These are phyloP conservation scores for Extremus antarcticus DNA, from an alignment of 495 filamentous ascomycete genomes.

Conservation along the genomic window DNA sequence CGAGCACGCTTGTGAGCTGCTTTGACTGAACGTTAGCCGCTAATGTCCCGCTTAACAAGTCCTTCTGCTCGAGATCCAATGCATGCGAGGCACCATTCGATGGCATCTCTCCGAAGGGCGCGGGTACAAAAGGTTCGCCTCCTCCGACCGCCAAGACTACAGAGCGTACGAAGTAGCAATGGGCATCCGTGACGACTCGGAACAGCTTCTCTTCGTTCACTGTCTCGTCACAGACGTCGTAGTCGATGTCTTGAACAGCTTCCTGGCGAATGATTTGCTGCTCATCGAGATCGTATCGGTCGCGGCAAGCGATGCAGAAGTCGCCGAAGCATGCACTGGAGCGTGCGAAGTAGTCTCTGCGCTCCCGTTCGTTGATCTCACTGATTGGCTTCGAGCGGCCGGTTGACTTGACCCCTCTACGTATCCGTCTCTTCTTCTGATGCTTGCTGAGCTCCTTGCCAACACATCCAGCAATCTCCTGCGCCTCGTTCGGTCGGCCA, in stretches of 20 bases:
- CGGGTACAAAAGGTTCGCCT: not conserved
- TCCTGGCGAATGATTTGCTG: constrained; percentile 38
- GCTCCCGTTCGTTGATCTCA: constrained; percentile 52
- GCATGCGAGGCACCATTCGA: not conserved
- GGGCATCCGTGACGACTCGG: constrained; percentile 39
- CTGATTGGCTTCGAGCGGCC: constrained; percentile 19
- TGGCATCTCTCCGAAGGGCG: not conserved
- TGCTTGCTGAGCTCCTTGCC: constrained; percentile 56
- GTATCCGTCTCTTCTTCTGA: constrained; percentile 46
- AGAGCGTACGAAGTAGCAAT: constrained; percentile 35
- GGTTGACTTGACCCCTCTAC: not conserved
- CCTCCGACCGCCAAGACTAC: constrained; percentile 31
- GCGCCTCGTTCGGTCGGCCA: constrained; percentile 40
- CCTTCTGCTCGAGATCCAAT: not conserved
- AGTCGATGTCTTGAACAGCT: constrained; percentile 43
- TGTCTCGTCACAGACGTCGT: constrained; percentile 28
- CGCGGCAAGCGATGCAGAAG: constrained; percentile 43
- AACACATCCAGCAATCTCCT: constrained; percentile 49
- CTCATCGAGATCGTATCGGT: constrained; percentile 38
- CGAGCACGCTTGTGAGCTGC: constrained; percentile 41
- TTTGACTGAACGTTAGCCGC: not conserved
- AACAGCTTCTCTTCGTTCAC: constrained; percentile 40
- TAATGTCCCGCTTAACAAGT: not conserved
- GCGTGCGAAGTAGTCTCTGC: constrained; percentile 55
- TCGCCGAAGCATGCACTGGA: constrained; percentile 45